Percentiles rank a stretch among this genome's conserved stretches.
Conservation (phyloP, 306 rosid genomes). For the Medicago arabica region DNA sequence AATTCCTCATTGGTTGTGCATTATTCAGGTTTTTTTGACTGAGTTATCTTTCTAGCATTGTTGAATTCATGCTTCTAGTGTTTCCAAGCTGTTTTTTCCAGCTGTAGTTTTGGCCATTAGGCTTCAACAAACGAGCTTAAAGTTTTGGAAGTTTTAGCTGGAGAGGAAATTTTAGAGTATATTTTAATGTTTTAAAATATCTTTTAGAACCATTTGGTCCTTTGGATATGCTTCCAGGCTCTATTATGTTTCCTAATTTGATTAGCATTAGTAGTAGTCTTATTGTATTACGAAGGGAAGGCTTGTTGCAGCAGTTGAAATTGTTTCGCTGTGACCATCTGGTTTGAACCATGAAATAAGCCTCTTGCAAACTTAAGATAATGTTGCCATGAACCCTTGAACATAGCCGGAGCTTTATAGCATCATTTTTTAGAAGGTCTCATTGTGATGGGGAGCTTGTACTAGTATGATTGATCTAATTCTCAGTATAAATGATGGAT, state of each 20-base stretch:
- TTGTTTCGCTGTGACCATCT: not conserved
- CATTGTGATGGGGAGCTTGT: not conserved
- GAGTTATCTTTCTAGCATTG: not conserved
- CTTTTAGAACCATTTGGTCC: constrained; percentile 9
- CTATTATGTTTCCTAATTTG: not conserved
- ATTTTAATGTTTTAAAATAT: not conserved
- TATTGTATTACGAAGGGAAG: constrained; percentile 1
- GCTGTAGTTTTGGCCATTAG: too few species aligned
- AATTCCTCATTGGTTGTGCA: not conserved
- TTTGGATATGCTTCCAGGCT: not conserved
- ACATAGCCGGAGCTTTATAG: not conserved
- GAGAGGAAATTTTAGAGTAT: not conserved
- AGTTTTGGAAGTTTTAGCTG: constrained; percentile 4
- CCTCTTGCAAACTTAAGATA: not conserved
- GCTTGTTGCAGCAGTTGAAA: constrained; percentile 16
- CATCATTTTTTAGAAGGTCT: not conserved
- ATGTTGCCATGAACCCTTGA: not conserved
- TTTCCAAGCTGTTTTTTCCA: not conserved
- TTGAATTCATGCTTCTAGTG: not conserved
- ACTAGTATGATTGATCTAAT: constrained; percentile 24
- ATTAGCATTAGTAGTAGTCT: constrained; percentile 11
- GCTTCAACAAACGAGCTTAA: not conserved
- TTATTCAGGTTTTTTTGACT: not conserved
- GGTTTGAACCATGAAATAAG: not conserved
- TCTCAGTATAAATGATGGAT: not conserved